phyloP scores from a whole-genome alignment of 768 basidiomycete genomes.

The Mycena crocata region DNA sequence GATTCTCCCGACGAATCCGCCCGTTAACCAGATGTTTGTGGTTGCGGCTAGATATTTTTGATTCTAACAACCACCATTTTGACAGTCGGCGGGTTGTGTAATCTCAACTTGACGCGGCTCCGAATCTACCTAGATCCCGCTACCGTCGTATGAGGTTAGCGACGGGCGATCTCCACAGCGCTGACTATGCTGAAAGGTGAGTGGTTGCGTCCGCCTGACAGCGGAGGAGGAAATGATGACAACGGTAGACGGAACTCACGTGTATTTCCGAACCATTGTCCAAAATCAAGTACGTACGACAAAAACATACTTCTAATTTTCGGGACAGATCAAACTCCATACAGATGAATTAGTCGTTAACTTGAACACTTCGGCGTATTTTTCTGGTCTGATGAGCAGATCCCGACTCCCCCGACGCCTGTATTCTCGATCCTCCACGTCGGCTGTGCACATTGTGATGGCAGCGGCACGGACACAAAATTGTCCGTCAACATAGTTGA shows the following conservation, averaged over 20 bases:
- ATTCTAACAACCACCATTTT: no score
- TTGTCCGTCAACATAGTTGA: neutral
- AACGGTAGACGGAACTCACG: no score
- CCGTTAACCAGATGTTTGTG: no score
- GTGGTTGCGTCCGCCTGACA: no score
- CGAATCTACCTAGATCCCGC: neutral
- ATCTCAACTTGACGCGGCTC: neutral
- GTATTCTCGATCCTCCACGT: neutral
- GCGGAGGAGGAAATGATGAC: no score
- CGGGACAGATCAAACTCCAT: neutral
- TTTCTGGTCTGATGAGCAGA: neutral
- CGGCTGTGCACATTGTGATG: conserved; percentile 12
- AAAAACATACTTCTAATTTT: no score
- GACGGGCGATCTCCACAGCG: neutral
- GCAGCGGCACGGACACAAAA: neutral
- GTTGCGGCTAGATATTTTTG: no score
- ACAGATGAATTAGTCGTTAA: neutral
- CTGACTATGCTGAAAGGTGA: neutral
- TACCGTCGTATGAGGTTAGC: neutral
- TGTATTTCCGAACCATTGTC: neutral
- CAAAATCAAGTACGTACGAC: conserved; percentile 6
- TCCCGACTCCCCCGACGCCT: neutral
- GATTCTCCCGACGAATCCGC: no score
- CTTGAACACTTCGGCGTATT: neutral
- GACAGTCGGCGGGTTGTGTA: no score